Conservation (phyloP, 2,329 filamentous ascomycete species). For the Hypoxylon sp. region DNA sequence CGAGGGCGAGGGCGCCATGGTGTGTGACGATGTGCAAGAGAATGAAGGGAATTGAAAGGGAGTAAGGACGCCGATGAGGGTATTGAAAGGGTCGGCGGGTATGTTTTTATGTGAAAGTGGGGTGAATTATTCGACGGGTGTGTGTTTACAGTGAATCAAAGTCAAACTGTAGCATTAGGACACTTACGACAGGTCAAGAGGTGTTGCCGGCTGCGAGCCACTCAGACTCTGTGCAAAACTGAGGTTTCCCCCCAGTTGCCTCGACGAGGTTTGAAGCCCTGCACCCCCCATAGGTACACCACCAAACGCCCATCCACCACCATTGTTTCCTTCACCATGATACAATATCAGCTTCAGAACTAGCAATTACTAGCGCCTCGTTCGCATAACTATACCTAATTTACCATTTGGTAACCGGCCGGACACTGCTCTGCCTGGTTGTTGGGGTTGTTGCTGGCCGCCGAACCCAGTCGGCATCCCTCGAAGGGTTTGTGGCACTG, state of each 20-base stretch:
- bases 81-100: background rate
- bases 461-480: constrained; percentile 74
- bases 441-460: constrained; percentile 72
- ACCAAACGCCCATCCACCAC: constrained; percentile 74
- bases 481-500: constrained; percentile 73
- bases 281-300: constrained; percentile 73
- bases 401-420: constrained; percentile 76
- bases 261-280: constrained; percentile 66
- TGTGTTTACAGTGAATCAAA: constrained; percentile 19
- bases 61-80: background rate
- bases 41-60: background rate
- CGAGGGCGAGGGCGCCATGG: background rate
- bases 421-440: constrained; percentile 68
- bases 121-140: constrained; percentile 1
- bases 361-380: constrained; percentile 24
- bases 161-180: constrained; percentile 31
- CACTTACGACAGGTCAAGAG: constrained; percentile 76
- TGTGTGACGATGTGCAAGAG: background rate
- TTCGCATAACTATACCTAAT: constrained; percentile 66
- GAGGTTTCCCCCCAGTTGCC: constrained; percentile 71
- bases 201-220: constrained; percentile 73
- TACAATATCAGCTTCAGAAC: constrained; percentile 49
- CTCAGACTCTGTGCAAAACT: constrained; percentile 78
- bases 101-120: background rate
- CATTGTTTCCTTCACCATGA: constrained; percentile 62